Conservation (phyloP, 1,284 basidiomycete genomes). For the Cutaneotrichosporon sp. region DNA sequence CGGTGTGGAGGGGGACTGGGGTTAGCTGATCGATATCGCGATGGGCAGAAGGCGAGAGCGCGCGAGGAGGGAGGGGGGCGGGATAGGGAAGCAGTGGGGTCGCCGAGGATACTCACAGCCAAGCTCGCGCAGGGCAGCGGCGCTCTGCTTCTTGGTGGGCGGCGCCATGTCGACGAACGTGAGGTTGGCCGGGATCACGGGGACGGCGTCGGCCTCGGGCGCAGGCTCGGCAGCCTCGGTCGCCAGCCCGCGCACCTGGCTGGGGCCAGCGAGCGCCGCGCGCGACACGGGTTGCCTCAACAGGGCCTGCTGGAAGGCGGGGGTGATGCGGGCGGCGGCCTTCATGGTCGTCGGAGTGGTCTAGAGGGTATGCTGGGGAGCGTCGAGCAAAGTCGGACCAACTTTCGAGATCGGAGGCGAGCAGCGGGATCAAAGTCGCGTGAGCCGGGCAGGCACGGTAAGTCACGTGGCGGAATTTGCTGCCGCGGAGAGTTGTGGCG, state of each 20-base stretch:
- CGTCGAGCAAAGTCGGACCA: constrained; percentile 9
- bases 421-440: constrained; percentile 1
- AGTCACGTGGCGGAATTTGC: neutral
- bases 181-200: constrained; percentile 31
- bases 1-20: constrained; percentile 19
- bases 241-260: constrained; percentile 7
- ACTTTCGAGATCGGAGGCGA: neutral
- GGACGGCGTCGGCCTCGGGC: neutral
- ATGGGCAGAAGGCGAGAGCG: neutral
- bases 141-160: constrained; percentile 9
- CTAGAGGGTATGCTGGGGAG: neutral
- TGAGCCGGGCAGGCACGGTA: neutral
- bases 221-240: neutral
- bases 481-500: neutral
- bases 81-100: too few species aligned
- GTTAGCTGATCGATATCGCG: neutral
- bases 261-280: neutral
- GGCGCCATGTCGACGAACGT: constrained; percentile 32
- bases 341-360: constrained; percentile 10
- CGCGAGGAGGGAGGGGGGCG: neutral
- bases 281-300: constrained; percentile 2
- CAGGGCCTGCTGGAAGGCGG: constrained; percentile 5
- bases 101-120: constrained; percentile 12
- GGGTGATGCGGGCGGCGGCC: constrained; percentile 14
- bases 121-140: constrained; percentile 15